These are phyloP conservation scores for Hawksworthiomyces lignivorus DNA, from an alignment of 2,329 filamentous ascomycete species.

Conservation along the genomic window DNA sequence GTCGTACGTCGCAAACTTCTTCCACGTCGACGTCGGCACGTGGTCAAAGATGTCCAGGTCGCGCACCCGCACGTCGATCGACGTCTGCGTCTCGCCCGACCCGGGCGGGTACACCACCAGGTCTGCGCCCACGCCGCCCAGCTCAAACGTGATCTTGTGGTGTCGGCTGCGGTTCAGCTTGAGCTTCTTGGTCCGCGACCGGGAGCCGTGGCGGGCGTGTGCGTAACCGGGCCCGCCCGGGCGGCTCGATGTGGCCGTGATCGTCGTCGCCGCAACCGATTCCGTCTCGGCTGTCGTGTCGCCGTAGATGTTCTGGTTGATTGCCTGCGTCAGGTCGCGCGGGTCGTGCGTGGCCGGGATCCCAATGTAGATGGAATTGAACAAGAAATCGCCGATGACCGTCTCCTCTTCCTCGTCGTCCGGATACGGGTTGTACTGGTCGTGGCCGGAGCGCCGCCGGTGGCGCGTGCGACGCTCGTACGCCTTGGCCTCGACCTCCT, in stretches of 20 bases:
- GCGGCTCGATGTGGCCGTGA: conserved; percentile 43
- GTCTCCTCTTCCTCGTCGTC: conserved; percentile 70
- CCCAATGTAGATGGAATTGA: conserved; percentile 98
- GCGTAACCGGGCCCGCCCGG: conserved; percentile 15
- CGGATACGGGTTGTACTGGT: conserved; percentile 25
- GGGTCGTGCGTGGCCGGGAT: conserved; percentile 83
- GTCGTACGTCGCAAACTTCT: conserved; percentile 93
- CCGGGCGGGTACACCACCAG: conserved; percentile 70
- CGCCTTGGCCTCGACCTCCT: conserved; percentile 77
- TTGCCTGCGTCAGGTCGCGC: conserved; percentile 69
- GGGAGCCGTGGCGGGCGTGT: neutral
- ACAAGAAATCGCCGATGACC: conserved; percentile 88
- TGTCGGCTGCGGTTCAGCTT: conserved; percentile 76
- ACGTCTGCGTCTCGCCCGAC: conserved; percentile 76
- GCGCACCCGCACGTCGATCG: conserved; percentile 72
- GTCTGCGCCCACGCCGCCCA: conserved; percentile 75
- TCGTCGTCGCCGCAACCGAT: conserved; percentile 59
- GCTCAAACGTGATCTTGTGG: conserved; percentile 93
- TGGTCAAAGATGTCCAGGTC: conserved; percentile 91
- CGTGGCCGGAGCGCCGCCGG: conserved; percentile 46
- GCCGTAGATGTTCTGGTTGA: conserved; percentile 74
- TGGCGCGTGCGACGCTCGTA: conserved; percentile 60
- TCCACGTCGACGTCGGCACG: conserved; percentile 93
- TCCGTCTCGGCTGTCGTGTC: conserved; percentile 79
- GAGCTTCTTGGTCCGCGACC: conserved; percentile 44